A percentile compares a stretch with the other conserved stretches of the same genome.
Conservation (phyloP, 495 filamentous ascomycete genomes). For the Aspergillus olivimuriae region DNA sequence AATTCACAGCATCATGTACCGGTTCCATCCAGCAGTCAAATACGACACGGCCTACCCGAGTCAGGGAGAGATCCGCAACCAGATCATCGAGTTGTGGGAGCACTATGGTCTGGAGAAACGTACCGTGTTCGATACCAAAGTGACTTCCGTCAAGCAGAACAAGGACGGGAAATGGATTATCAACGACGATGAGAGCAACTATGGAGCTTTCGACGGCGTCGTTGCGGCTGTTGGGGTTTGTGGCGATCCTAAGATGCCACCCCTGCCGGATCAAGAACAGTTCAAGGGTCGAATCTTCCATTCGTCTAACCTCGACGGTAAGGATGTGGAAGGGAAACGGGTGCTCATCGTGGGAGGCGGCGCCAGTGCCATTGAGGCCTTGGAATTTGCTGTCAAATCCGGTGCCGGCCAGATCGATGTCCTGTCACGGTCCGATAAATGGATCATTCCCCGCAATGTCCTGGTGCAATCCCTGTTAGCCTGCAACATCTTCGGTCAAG, state of each 20-base stretch:
- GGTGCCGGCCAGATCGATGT: slow-evolving; percentile 64
- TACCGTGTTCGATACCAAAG: slow-evolving; percentile 64
- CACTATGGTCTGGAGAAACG: slow-evolving; percentile 63
- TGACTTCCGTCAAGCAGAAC: slow-evolving; percentile 63
- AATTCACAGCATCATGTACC: slow-evolving; percentile 82
- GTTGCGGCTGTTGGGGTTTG: slow-evolving; percentile 73
- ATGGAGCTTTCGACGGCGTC: slow-evolving; percentile 71
- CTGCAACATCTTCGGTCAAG: slow-evolving; percentile 72
- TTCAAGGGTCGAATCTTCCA: slow-evolving; percentile 68
- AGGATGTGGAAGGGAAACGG: slow-evolving; percentile 61
- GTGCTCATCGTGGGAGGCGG: slow-evolving; percentile 74
- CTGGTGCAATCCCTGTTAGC: slow-evolving; percentile 66
- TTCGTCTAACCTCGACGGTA: slow-evolving; percentile 67
- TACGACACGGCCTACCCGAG: slow-evolving; percentile 72
- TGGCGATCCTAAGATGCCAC: slow-evolving; percentile 67
- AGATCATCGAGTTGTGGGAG: slow-evolving; percentile 68
- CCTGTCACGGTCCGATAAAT: slow-evolving; percentile 75
- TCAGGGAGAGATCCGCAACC: slow-evolving; percentile 62
- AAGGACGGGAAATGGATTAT: slow-evolving; percentile 71
- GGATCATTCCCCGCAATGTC: slow-evolving; percentile 79
- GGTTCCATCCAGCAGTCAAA: slow-evolving; percentile 73
- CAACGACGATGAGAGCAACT: slow-evolving; percentile 62
- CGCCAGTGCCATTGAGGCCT: slow-evolving; percentile 74
- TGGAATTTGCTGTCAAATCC: slow-evolving; percentile 69
- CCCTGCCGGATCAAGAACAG: slow-evolving; percentile 55